Conservation (phyloP, 768 basidiomycete genomes). For the Mycena albidolilacea region DNA sequence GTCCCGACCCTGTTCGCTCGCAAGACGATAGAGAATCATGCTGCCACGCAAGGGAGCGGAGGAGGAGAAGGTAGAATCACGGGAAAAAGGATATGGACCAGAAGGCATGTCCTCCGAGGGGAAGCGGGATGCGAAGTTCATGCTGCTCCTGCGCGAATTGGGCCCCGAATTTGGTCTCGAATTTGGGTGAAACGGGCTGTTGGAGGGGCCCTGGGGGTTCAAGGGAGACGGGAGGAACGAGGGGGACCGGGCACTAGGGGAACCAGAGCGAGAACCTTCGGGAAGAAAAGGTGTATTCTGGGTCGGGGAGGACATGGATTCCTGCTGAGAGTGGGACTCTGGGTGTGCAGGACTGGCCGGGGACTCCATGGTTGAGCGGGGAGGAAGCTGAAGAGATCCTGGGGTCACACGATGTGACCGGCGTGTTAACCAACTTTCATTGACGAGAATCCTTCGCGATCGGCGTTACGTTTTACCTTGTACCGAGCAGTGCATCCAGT, state of each 20-base stretch:
- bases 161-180: constrained; percentile 49
- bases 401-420: background rate
- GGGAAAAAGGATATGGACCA: constrained; percentile 59
- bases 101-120: constrained; percentile 60
- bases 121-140: constrained; percentile 40
- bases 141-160: constrained; percentile 54
- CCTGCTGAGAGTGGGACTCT: constrained; percentile 40
- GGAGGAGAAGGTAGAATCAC: constrained; percentile 39
- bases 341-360: constrained; percentile 31
- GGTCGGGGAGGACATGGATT: constrained; percentile 29
- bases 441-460: background rate
- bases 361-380: constrained; percentile 31
- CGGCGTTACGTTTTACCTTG: background rate
- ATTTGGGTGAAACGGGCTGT: constrained; percentile 27
- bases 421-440: background rate
- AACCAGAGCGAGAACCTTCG: constrained; percentile 35
- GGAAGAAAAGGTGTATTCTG: constrained; percentile 48
- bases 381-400: background rate
- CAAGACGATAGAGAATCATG: constrained; percentile 79
- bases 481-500: too few relatives aligned
- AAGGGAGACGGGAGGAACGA: constrained; percentile 68
- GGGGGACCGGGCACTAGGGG: constrained; percentile 44
- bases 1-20: constrained; percentile 49
- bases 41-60: constrained; percentile 55
- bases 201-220: constrained; percentile 57